Evolutionary conservation across 306 rosid genomes (phyloP).

Genomic region (Urtica urens): DNA sequence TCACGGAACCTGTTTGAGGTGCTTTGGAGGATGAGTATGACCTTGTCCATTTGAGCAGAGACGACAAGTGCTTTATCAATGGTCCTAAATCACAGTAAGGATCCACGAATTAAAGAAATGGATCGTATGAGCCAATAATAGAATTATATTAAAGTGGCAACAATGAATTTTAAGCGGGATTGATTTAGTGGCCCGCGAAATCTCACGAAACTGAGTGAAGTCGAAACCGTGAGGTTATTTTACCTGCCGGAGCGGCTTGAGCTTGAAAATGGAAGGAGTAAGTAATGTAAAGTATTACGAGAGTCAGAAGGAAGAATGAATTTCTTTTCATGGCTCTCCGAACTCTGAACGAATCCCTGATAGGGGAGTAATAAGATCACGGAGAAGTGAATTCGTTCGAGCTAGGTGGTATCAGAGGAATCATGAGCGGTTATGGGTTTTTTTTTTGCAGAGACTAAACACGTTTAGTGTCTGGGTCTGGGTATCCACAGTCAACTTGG

Average conservation of each 20-base stretch:
- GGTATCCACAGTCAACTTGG: too few species aligned
- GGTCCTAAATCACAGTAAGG: constrained; percentile 46
- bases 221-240: constrained; percentile 14
- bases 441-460: background rate
- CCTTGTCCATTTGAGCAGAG: constrained; percentile 79
- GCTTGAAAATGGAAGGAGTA: constrained; percentile 43
- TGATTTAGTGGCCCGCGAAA: constrained; percentile 6
- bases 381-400: background rate
- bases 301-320: constrained; percentile 23
- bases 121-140: background rate
- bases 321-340: constrained; percentile 41
- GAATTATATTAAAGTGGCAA: background rate
- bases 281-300: constrained; percentile 22
- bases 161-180: background rate
- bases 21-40: constrained; percentile 42
- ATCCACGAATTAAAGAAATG: background rate
- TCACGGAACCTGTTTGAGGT: constrained; percentile 52
- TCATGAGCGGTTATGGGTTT: background rate
- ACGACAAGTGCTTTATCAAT: constrained; percentile 59
- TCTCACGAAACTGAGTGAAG: constrained; percentile 19
- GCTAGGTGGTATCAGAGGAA: background rate
- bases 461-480: too few species aligned
- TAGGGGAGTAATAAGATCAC: background rate
- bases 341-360: background rate
- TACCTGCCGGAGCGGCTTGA: constrained; percentile 85